These are phyloP conservation scores for Aureobasidium sp. DNA, from an alignment of 2,329 filamentous ascomycete genomes.

Conservation along the genomic window DNA sequence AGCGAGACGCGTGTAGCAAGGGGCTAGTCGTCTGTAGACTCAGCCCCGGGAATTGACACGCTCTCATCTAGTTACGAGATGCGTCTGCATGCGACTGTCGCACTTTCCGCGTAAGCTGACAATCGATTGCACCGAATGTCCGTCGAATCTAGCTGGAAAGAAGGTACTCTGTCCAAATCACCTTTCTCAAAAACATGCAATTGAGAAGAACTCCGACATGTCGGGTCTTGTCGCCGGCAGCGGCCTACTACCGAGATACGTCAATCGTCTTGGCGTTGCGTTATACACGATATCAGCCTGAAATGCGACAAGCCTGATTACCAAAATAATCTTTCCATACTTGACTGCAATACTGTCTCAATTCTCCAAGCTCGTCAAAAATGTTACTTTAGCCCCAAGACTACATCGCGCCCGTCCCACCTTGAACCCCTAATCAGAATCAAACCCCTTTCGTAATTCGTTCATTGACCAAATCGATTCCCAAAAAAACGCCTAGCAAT, in stretches of 20 bases:
- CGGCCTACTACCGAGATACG: not conserved
- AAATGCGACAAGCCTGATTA: not conserved
- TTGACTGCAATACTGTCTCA: not conserved
- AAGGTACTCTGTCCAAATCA: not conserved
- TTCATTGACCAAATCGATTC: not conserved
- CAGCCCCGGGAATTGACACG: constrained; percentile 9
- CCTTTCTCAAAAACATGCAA: not conserved
- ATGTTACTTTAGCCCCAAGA: not conserved
- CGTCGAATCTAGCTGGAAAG: not conserved
- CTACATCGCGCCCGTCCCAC: not conserved
- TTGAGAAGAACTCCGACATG: not conserved
- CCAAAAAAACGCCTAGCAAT: not conserved
- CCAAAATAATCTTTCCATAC: not conserved
- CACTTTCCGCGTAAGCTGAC: not conserved
- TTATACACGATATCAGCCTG: constrained; percentile 10
- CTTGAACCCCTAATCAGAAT: no score
- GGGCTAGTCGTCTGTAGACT: constrained; percentile 13
- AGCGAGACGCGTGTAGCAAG: constrained; percentile 7
- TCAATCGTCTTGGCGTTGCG: constrained; percentile 1
- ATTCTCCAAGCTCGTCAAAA: not conserved
- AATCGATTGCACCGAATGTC: not conserved
- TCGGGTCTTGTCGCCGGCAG: not conserved
- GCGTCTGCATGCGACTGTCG: not conserved
- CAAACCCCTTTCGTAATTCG: not conserved
- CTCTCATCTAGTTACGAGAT: constrained; percentile 3